Base-by-base conservation (phyloP, 2,329 filamentous ascomycete species). In the Arthrinium phaeospermum region DNA sequence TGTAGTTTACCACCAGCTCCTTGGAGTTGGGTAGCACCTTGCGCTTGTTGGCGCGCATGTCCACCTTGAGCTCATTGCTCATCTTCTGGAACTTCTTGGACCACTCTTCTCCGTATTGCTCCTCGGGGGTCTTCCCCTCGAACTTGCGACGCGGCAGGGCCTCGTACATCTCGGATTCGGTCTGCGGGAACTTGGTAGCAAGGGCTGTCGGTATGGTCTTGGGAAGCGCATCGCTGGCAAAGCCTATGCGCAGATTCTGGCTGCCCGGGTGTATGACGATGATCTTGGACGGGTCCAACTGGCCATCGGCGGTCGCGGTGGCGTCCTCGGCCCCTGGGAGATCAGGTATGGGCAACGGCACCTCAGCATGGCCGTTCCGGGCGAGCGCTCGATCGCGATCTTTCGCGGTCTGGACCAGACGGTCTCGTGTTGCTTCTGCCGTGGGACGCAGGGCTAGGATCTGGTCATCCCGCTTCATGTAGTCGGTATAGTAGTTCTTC, bases 401-500 rank as follows among this genome's bases (percentile, higher is more conserved):
- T 80, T 96, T 94, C 34, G 95, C 95, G 72, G 88, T 92, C 82
- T 95, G 94, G 47, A 96, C 92, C 82, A 98, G 92, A 74, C 91
- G 90, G 75, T 96, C 95, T 76, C 94, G 89, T 69, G 91, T 92
- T 77, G 96, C 94, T 81, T 99, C 96, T 82, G 92, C 93, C 78
- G 97, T 94, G 22, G 97, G 89, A 78, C 96, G 92, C 71, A 96
- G 90, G 16, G 96, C 94, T 46, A 99, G 91, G 73, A 97, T 92
- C 84, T 99, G 96, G 79, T 98, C 96, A 85, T 99, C 96, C 79
- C 96, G 93, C 86, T 99, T 99, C 84, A 99, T 93, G 78, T 98
- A 99, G 81, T 99, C 96, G 74, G 95, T 98, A 82, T 98, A 98
- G 83, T 99, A 99, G 83, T 99, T 99, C 86, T 99, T 99, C 83